These are phyloP conservation scores for Styphnolobium japonicum DNA, from an alignment of 306 rosid species.

Conservation along the genomic window DNA sequence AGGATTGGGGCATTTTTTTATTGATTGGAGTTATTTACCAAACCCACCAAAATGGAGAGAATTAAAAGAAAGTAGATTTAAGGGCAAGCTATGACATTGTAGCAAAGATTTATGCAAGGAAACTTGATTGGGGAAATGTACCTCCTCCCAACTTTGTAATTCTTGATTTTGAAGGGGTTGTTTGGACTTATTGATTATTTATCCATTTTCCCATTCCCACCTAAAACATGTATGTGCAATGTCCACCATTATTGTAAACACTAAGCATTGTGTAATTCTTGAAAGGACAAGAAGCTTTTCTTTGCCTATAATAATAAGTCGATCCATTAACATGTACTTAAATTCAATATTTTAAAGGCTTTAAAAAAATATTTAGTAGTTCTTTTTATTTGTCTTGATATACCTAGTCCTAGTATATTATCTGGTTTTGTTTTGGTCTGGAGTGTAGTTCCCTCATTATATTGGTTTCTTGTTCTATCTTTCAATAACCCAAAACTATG, in stretches of 20 bases:
- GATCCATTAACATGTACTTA: not conserved
- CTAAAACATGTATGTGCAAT: not conserved
- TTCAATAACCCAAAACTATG: not conserved
- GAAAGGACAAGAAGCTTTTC: too few relatives aligned
- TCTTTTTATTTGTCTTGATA: not conserved
- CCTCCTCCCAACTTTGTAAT: not conserved
- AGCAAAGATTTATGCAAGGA: not conserved
- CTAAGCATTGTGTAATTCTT: too few relatives aligned
- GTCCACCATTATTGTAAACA: not conserved
- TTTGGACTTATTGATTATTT: not conserved
- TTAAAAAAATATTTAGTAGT: not conserved
- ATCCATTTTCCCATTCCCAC: not conserved
- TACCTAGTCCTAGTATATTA: not conserved
- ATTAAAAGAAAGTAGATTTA: not conserved
- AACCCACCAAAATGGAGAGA: not conserved
- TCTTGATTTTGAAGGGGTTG: not conserved
- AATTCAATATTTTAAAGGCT: not conserved
- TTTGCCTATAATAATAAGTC: not conserved
- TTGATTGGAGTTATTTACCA: not conserved
- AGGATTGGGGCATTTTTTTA: not conserved
- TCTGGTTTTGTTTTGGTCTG: not conserved
- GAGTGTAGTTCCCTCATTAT: not conserved
- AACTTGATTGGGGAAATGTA: slow-evolving; percentile 2
- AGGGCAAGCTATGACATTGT: not conserved
- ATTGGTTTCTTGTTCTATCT: not conserved